Conservation (phyloP, 2,329 filamentous ascomycete species). For the Magnaporthiopsis incrustans region DNA sequence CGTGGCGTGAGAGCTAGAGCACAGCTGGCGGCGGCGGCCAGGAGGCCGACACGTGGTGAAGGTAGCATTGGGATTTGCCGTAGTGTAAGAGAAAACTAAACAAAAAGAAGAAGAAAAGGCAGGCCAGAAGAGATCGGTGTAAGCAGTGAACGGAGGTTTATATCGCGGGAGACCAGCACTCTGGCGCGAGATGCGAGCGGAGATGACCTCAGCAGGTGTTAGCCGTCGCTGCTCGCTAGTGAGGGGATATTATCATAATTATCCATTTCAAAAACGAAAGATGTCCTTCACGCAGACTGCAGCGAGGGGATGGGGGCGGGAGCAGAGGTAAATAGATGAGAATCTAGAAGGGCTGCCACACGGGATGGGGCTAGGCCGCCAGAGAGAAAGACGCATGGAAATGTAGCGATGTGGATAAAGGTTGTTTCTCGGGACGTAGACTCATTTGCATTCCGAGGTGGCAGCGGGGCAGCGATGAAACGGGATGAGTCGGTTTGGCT, state of each 20-base stretch:
- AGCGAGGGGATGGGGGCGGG: background rate
- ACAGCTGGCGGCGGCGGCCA: slow-evolving; percentile 13
- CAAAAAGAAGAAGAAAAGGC: background rate
- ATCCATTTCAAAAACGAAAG: background rate
- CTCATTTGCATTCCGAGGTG: background rate
- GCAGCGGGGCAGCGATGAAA: background rate
- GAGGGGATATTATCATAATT: background rate
- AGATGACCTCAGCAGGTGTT: background rate
- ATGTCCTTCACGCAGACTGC: background rate
- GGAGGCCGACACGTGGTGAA: slow-evolving; percentile 19
- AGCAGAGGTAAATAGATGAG: background rate
- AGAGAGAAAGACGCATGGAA: background rate
- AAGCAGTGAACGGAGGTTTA: background rate
- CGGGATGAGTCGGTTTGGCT: background rate
- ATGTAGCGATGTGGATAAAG: background rate
- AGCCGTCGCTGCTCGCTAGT: background rate
- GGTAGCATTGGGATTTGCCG: slow-evolving; percentile 8
- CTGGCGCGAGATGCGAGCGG: background rate
- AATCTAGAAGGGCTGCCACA: background rate
- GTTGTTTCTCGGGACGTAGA: background rate
- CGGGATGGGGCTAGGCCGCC: background rate
- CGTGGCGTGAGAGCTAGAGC: slow-evolving; percentile 30
- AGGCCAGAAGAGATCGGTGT: too few species aligned
- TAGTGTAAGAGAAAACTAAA: background rate
- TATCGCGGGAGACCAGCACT: background rate